Percentiles rank a stretch among this genome's conserved stretches.
phyloP scores from a whole-genome alignment of 495 filamentous ascomycete genomes.

The Xylaria intraflava region DNA sequence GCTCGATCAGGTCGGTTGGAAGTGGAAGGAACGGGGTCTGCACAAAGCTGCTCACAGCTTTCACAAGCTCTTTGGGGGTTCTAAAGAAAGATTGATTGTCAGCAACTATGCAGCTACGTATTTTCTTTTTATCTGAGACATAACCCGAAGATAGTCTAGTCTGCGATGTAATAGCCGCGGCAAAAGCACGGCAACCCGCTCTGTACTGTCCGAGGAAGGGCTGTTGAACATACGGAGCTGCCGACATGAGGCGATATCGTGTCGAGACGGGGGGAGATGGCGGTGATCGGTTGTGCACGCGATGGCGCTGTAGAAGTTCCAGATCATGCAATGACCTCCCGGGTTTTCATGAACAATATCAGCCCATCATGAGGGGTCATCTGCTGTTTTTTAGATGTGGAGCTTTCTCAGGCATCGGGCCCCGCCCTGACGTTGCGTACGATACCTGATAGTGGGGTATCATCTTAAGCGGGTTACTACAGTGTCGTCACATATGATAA shows the following conservation, averaged over 20 bases:
- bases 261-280: conserved; percentile 6
- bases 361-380: too few species aligned
- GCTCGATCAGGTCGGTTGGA: conserved; percentile 51
- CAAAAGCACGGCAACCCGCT: neutral
- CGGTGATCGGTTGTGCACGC: conserved; percentile 1
- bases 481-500: too few species aligned
- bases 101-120: neutral
- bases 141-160: neutral
- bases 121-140: conserved; percentile 9
- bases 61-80: conserved; percentile 55
- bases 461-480: too few species aligned
- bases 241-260: conserved; percentile 20
- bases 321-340: conserved; percentile 17
- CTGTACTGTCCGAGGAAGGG: neutral
- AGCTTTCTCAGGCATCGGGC: too few species aligned
- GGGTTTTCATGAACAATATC: conserved; percentile 1
- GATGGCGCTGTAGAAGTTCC: conserved; percentile 14
- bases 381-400: too few species aligned
- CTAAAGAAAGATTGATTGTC: conserved; percentile 22
- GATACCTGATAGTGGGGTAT: neutral
- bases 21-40: conserved; percentile 49
- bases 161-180: neutral
- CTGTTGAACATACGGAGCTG: conserved; percentile 24
- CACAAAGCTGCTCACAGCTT: conserved; percentile 50
- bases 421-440: too few species aligned